Conservation (phyloP, 768 basidiomycete genomes). For the Filobasidium wieringae region DNA sequence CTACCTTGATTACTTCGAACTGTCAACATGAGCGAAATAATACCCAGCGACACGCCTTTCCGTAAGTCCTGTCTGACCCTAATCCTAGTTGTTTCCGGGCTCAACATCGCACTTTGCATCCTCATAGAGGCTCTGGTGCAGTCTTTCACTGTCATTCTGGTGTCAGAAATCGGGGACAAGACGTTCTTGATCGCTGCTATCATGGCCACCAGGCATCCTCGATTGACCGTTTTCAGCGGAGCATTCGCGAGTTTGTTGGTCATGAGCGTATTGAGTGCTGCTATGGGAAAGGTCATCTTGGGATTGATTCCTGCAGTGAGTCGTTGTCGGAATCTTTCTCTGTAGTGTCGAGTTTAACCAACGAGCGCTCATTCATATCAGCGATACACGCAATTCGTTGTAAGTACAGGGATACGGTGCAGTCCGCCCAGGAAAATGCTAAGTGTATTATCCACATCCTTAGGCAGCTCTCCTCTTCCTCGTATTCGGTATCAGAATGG, state of each 20-base stretch:
- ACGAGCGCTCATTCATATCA: background rate
- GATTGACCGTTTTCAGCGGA: slow-evolving; percentile 70
- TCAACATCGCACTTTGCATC: background rate
- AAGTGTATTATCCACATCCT: too few relatives aligned
- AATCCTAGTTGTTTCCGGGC: background rate
- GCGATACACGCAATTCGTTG: slow-evolving; percentile 33
- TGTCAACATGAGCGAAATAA: background rate
- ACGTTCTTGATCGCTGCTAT: slow-evolving; percentile 79
- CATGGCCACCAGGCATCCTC: slow-evolving; percentile 68
- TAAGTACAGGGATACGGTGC: background rate
- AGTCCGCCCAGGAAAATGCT: too few relatives aligned
- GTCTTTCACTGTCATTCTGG: slow-evolving; percentile 79
- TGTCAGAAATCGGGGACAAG: slow-evolving; percentile 60
- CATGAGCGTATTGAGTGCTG: slow-evolving; percentile 89
- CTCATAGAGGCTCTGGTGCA: slow-evolving; percentile 52
- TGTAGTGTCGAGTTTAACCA: background rate
- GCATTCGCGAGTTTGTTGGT: slow-evolving; percentile 76
- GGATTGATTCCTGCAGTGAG: slow-evolving; percentile 57
- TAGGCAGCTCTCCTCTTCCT: slow-evolving; percentile 70
- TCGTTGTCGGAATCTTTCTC: background rate
- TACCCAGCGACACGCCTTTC: slow-evolving; percentile 8
- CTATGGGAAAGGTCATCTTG: slow-evolving; percentile 81
- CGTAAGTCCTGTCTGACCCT: slow-evolving; percentile 6
- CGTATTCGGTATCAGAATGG: slow-evolving; percentile 80
- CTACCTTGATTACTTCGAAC: too few relatives aligned